Evolutionary conservation across 1,284 basidiomycete genomes (phyloP).

Genomic region (Takashimella koratensis): DNA sequence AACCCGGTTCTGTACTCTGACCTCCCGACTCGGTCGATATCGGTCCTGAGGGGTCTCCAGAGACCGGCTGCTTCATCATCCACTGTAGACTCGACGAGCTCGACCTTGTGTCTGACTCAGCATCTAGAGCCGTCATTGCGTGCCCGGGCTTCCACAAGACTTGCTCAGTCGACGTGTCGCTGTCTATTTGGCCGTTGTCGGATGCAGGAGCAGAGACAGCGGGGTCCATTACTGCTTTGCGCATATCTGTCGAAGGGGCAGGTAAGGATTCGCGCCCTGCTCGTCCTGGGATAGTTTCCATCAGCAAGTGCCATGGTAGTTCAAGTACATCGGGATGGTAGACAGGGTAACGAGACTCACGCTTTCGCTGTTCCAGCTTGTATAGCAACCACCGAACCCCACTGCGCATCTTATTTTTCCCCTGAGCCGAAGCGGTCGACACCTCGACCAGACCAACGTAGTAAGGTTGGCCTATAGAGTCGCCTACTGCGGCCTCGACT

Average conservation of each 20-base stretch:
- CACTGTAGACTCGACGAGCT: constrained; percentile 32
- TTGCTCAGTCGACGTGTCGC: constrained; percentile 5
- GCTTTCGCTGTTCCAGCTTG: constrained; percentile 37
- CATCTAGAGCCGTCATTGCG: constrained; percentile 7
- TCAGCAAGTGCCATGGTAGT: neutral
- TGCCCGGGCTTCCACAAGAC: constrained; percentile 21
- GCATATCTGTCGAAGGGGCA: neutral
- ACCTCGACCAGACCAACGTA: constrained; percentile 49
- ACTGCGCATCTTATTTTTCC: constrained; percentile 47
- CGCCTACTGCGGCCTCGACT: constrained; percentile 40
- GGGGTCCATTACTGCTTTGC: neutral
- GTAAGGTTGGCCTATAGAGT: constrained; percentile 44
- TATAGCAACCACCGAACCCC: constrained; percentile 46
- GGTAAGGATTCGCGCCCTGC: neutral
- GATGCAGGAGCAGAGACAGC: neutral
- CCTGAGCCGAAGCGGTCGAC: constrained; percentile 32
- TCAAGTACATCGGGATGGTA: neutral
- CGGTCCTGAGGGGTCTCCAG: neutral
- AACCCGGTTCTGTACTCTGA: neutral
- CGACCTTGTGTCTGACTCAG: constrained; percentile 23
- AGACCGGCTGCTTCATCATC: constrained; percentile 20
- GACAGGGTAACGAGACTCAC: constrained; percentile 23
- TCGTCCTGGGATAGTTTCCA: neutral
- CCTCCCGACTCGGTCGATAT: constrained; percentile 3
- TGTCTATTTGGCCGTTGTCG: neutral